Base-by-base conservation (phyloP, 768 basidiomycete genomes). In the Tricholoma furcatifolium region DNA sequence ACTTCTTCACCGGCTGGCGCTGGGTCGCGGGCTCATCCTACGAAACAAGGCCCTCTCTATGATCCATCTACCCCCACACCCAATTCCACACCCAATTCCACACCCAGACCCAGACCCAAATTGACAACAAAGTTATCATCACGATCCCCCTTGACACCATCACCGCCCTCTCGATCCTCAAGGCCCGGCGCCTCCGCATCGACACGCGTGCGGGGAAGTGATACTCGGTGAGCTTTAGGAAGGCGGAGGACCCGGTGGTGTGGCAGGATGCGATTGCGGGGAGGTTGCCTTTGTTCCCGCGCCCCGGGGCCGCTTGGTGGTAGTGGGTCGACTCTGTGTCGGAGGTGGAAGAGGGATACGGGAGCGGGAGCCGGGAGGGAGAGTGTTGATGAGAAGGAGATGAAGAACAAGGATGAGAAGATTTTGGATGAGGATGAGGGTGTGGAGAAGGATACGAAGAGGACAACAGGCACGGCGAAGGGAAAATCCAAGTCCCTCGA, bases 21-120 rank as follows among this genome's bases (percentile, higher is more conserved):
- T 92, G 90, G 82, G 78, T 81, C 61, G 82, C 84, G 64, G 85
- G 84, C 68, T 93, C 41, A 78, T 89, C 6, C 71, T 94, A 54
- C 83, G 80, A 53, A 84, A 84, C 30, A 74, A 81, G 53, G 73
- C 80, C 24, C 67, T 94, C 31, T n/a, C n/a, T n/a, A n/a, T n/a
- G n/a, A n/a, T 77, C 78, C 39, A 80, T 93, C 60, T 85, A 88
- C 61, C 88, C 85, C 74, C 83, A n/a, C 79, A 87, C 64, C 21
- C 23, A 5, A 12, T 36, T 15, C 43, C 12, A 40, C 23, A n/a
- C n/a, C n/a, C n/a, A n/a, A n/a, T n/a, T n/a, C 2, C n/a, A n/a
- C n/a, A n/a, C n/a, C n/a, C n/a, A n/a, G n/a, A n/a, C n/a, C n/a
- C n/a, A n/a, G n/a, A 17, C n/a, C n/a, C 11, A 27, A 24, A 8